Base-by-base conservation (phyloP, 305 asterid species). In the Ruellia speciosa region DNA sequence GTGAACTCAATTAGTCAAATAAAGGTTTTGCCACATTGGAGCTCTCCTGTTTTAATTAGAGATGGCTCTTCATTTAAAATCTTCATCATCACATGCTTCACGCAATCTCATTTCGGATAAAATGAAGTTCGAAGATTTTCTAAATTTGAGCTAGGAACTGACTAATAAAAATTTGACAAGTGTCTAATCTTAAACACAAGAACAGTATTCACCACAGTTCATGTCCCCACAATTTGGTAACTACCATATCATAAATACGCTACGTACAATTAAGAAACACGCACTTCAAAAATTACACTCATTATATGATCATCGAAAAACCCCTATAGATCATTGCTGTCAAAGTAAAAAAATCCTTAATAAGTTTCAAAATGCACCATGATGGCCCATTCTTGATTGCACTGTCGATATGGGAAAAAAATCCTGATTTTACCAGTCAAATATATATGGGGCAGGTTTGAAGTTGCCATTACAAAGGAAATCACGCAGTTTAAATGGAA, bases 1-100 rank as follows among this genome's bases (percentile, higher is more conserved):
- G 58, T 18, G 52, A 52, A 57, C 52, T 39, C 52, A 41, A 14
- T 60, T 56, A 62, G 18, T 64, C 39, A 64, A 53, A 68, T 64
- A 14, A 35, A 64, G 47, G 54, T 10, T 49, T 65, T 41, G 64
- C 57, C 53, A 57, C 66, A 58, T 14, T 41, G 34, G 51, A 15
- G 49, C 14, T 17, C 33, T 18, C 35, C 11, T 17, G 49, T 43
- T 18, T 18, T 31, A 20, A 47, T 46, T 63, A 33, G 59, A 45
- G 14, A 28, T 43, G 49, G 47, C 11, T 13, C 64, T 58, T 46
- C 50, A 55, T 7, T 49, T 19, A 16, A 55, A 52, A 34, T 31
- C 37, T 55, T 18, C 61, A 66, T 16, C 14, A 43, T 18, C 10
- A 31, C 19, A 18, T n/a, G 16, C 17, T 24, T 39, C 45, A 64